Evolutionary conservation across 257 asterid genomes (phyloP), one percentile per base, ranked within the genome.

Genomic region (Galeopsis tetrahit): DNA sequence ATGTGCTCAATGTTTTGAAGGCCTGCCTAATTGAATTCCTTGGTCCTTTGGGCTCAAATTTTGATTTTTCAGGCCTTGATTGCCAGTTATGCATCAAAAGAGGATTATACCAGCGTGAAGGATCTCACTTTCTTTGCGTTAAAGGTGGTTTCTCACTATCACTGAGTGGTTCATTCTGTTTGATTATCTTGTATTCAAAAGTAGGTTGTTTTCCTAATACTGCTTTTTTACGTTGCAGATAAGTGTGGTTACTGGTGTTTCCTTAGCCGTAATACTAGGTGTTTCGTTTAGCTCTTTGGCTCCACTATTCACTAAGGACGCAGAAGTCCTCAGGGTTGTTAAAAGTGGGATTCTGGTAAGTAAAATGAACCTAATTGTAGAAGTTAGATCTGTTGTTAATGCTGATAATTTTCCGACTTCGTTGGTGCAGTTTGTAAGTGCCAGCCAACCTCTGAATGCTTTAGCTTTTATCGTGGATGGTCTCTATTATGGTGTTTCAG

Each of bases 401-500:
- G 64, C 63, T 9, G 38, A 32, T 40, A 43, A 35, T 21, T 63
- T 51, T 61, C 65, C 79, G 39, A 73, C 63, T 66, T 49, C 15
- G 56, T 70, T 73, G 57, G 60, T 80, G 84, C 96, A 90, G 98
- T 90, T 93, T 87, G 96, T 93, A 69, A 77, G 96, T 71, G 89
- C 84, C 75, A 93, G 94, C 79, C 98, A 93, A 76, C 98, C 98
- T 66, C 58, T 93, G 56, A 93, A 85, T 77, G 89, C 98, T 7
- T 79, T 93, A 63, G 97, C 98, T 36, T 89, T 93, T 69, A 80
- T 91, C 65, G 82, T 86, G 35, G 98, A 93, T 52, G 96, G 97
- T 67, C 96, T 91, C 63, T 93, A 89, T 75, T 89, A 86, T 66
- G 98, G 98, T 69, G 94, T 89, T 72, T 93, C 97, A 4, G 98